These are phyloP conservation scores for Plantago elongata DNA, from an alignment of 257 asterid genomes.

Conservation along the genomic window DNA sequence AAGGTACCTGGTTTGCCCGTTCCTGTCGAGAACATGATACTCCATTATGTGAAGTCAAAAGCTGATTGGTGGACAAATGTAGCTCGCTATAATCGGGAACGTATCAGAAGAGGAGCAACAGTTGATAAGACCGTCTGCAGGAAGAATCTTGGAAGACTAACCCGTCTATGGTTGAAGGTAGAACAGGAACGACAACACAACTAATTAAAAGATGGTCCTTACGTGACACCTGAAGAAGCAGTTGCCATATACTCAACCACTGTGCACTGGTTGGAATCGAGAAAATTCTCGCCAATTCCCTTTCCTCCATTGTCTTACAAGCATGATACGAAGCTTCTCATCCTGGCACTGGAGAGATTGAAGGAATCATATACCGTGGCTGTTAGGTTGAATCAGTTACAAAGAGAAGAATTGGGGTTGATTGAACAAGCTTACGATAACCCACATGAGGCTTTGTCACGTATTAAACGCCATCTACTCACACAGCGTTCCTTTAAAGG, in stretches of 20 bases:
- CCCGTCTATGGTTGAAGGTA: slow-evolving; percentile 98
- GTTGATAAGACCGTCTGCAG: slow-evolving; percentile 99
- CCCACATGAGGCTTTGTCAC: slow-evolving; percentile 96
- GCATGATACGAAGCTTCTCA: slow-evolving; percentile 95
- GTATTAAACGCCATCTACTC: slow-evolving; percentile 95
- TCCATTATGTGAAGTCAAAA: slow-evolving; percentile 96
- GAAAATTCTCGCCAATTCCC: slow-evolving; percentile 94
- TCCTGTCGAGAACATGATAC: slow-evolving; percentile 98
- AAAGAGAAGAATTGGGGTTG: slow-evolving; percentile 93
- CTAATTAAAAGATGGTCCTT: slow-evolving; percentile 96
- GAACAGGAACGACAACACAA: slow-evolving; percentile 99
- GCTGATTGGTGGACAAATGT: slow-evolving; percentile 99
- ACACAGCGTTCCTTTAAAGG: slow-evolving; percentile 99
- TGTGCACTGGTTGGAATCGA: slow-evolving; percentile 98
- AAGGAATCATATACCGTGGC: slow-evolving; percentile 99
- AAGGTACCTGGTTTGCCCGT: slow-evolving; percentile 99
- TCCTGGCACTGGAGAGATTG: slow-evolving; percentile 92
- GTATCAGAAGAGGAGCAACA: slow-evolving; percentile 98
- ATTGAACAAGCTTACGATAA: slow-evolving; percentile 99
- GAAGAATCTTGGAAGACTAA: slow-evolving; percentile 96
- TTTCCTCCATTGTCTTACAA: slow-evolving; percentile 97
- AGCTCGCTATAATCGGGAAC: slow-evolving; percentile 96
- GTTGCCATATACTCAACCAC: slow-evolving; percentile 98
- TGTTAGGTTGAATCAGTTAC: slow-evolving; percentile 87
- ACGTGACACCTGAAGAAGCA: slow-evolving; percentile 99